Base-by-base conservation (phyloP, 2,329 filamentous ascomycete species). In the Sphaerulina populicola region DNA sequence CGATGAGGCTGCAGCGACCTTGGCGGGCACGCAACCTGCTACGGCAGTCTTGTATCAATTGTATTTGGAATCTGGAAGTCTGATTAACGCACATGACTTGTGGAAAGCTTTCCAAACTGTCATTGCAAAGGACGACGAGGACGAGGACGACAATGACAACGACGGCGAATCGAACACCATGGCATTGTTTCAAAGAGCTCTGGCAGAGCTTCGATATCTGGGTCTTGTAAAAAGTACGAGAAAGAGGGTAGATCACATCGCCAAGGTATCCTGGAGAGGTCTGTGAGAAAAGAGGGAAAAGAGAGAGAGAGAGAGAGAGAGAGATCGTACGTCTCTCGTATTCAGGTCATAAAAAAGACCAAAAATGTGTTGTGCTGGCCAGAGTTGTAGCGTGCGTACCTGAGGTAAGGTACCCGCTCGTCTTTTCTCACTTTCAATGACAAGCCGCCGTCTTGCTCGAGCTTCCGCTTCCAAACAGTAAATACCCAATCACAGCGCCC, bases 181-280 rank as follows among this genome's bases (percentile, higher is more conserved):
- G 70, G 81, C 88, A 38, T 71, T 86, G 52, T 98, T 97, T 69
- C 96, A 96, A 68, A 79, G 82, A 54, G 86, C 80, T 4, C 69
- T 97, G 56, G 88, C 91, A 0, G 93, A 98, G 68, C 69, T 98
- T 66, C 85, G 83, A 67, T 80, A 83, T 48, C 75, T 98, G 62
- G 93, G 93, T 6, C 85, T 96, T 70, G 78, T 97, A 55, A 96
- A 93, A 72, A 77, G 79, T 55, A 97, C 85, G 64, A 86, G 85
- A 70, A 95, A 90, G 75, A 95, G 94, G 75, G 81, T 83, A 21
- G 93, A 97, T 66, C 91, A 97, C 70, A 74, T 97, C 60, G 83
- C 88, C 36, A 97, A 96, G 73, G 76, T 89, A 33, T 72, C 76
- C 46, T 87, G 83, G 81, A 89, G 86, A 66, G 93, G 91, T 61